phyloP scores from a whole-genome alignment of 2,329 filamentous ascomycete species.

The Triangularia verruculosa region DNA sequence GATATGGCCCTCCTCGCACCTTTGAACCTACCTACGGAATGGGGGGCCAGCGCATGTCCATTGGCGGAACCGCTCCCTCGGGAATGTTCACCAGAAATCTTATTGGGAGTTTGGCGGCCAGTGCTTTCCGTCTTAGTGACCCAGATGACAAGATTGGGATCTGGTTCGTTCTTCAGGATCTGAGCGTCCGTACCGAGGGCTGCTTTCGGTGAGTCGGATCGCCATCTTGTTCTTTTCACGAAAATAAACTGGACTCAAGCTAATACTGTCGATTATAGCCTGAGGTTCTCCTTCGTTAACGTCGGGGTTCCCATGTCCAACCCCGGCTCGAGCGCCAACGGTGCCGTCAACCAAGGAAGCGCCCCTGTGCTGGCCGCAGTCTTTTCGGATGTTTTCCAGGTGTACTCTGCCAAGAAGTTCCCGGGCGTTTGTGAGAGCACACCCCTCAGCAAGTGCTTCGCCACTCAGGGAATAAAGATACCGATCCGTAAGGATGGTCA shows the following conservation, averaged over 20 bases:
- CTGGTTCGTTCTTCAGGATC: slow-evolving; percentile 95
- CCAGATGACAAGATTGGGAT: slow-evolving; percentile 78
- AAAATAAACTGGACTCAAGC: too few relatives aligned
- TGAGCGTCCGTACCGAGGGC: slow-evolving; percentile 91
- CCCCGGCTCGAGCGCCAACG: slow-evolving; percentile 37
- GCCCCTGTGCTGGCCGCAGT: slow-evolving; percentile 80
- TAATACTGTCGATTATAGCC: slow-evolving; percentile 36
- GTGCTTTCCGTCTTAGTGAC: slow-evolving; percentile 80
- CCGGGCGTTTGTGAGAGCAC: slow-evolving; percentile 96
- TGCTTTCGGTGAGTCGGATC: slow-evolving; percentile 67
- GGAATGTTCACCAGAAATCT: slow-evolving; percentile 95
- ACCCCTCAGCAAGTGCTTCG: slow-evolving; percentile 85
- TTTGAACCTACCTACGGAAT: slow-evolving; percentile 23
- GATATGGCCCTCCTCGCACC: slow-evolving; percentile 21
- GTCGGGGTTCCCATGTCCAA: slow-evolving; percentile 54
- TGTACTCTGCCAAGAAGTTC: slow-evolving; percentile 97
- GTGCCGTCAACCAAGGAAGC: slow-evolving; percentile 66
- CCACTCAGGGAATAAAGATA: slow-evolving; percentile 92
- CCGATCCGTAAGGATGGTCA: slow-evolving; percentile 84
- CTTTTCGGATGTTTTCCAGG: slow-evolving; percentile 87
- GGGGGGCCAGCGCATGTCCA: slow-evolving; percentile 33
- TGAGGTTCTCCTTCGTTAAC: slow-evolving; percentile 77
- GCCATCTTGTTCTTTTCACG: too few relatives aligned
- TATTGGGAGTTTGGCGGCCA: slow-evolving; percentile 87
- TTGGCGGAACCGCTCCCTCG: slow-evolving; percentile 53